These are phyloP conservation scores for Penicillium sp. DNA, from an alignment of 2,329 filamentous ascomycete species.

Conservation along the genomic window DNA sequence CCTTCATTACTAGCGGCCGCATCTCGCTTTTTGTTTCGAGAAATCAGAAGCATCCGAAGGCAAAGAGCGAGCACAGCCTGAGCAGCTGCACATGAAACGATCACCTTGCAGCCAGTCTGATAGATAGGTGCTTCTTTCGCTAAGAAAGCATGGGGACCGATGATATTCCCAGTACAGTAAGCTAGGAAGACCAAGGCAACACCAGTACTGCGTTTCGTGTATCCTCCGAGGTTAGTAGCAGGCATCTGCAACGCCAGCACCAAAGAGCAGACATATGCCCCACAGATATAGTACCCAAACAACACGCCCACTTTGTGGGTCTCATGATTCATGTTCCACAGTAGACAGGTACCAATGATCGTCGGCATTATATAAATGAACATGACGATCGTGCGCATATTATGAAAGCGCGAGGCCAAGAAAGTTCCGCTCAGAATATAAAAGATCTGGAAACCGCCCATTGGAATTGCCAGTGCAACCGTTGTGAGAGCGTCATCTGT, in stretches of 20 bases:
- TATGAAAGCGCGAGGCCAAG: constrained; percentile 52
- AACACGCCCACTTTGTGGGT: constrained; percentile 50
- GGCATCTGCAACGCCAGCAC: constrained; percentile 52
- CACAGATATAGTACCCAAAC: constrained; percentile 55
- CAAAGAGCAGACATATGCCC: constrained; percentile 51
- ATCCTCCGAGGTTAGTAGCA: constrained; percentile 47
- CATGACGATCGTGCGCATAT: constrained; percentile 56
- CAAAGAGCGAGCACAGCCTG: constrained; percentile 21
- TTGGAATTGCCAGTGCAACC: constrained; percentile 56
- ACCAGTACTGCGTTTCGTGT: constrained; percentile 52
- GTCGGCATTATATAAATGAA: constrained; percentile 54
- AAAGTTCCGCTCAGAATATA: constrained; percentile 54
- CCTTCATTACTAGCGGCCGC: neutral
- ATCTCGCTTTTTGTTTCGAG: constrained; percentile 23
- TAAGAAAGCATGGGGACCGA: constrained; percentile 49
- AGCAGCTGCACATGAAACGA: constrained; percentile 38
- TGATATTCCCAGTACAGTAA: constrained; percentile 47
- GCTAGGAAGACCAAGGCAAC: constrained; percentile 48
- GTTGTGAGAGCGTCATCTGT: constrained; percentile 52
- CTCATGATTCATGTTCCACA: constrained; percentile 51
- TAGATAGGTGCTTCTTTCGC: constrained; percentile 48
- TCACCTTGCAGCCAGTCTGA: constrained; percentile 53
- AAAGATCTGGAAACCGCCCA: constrained; percentile 56
- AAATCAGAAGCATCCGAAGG: constrained; percentile 18
- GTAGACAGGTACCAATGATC: constrained; percentile 49